Percentiles rank a stretch among this genome's conserved stretches.
Conservation (phyloP, 257 asterid species). For the Solanum okadae region DNA sequence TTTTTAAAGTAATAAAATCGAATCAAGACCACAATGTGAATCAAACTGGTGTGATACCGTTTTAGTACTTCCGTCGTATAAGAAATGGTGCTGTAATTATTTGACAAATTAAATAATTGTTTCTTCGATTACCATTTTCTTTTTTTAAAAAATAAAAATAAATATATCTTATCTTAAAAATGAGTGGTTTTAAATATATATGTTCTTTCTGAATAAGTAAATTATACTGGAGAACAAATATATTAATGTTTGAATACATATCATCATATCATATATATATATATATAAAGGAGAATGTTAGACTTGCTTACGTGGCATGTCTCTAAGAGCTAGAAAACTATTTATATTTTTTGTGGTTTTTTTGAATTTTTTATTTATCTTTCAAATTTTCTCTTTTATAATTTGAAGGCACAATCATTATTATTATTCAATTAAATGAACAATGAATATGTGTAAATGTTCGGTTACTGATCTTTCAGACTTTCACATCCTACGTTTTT, state of each 20-base stretch:
- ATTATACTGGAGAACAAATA: not conserved
- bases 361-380: no score
- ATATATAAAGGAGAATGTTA: no score
- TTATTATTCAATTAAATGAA: no score
- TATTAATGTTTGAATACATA: not conserved
- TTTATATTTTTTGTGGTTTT: no score
- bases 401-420: no score
- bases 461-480: no score
- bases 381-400: no score
- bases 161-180: not conserved
- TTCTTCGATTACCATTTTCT: not conserved
- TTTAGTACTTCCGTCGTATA: not conserved
- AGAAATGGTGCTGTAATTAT: not conserved
- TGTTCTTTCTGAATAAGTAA: not conserved
- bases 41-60: not conserved
- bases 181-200: not conserved
- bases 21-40: not conserved
- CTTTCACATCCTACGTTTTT: no score
- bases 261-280: no score
- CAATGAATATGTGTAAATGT: no score
- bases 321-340: no score
- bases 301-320: no score
- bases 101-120: not conserved
- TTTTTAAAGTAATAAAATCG: not conserved
- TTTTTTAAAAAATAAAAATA: not conserved